Evolutionary conservation across 306 rosid species (phyloP).

Genomic region (Prunus mume): DNA sequence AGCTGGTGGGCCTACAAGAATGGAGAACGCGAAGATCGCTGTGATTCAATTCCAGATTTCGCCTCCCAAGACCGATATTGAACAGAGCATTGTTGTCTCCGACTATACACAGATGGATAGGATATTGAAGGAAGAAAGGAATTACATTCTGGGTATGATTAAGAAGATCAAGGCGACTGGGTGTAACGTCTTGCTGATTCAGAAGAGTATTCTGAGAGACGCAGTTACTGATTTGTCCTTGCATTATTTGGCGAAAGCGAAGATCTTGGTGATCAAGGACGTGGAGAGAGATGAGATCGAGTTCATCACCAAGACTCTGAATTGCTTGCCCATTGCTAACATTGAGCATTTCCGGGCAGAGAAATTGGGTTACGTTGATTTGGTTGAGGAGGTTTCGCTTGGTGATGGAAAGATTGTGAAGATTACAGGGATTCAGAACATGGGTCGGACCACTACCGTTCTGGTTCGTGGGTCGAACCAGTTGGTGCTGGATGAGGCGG

Average conservation of each 20-base stretch:
- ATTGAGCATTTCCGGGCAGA: constrained; percentile 86
- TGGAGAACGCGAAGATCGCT: constrained; percentile 91
- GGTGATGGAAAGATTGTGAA: constrained; percentile 96
- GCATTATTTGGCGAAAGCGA: constrained; percentile 93
- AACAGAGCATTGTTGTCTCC: constrained; percentile 88
- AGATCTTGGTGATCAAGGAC: constrained; percentile 92
- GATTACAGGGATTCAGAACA: constrained; percentile 85
- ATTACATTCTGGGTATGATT: constrained; percentile 89
- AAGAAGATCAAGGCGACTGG: constrained; percentile 90
- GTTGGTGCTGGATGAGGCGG: constrained; percentile 89
- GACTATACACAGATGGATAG: constrained; percentile 98
- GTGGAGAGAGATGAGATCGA: constrained; percentile 97
- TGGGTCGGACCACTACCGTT: constrained; percentile 90
- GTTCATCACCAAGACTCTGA: constrained; percentile 88
- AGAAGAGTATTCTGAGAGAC: constrained; percentile 91
- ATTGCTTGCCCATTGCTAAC: constrained; percentile 90
- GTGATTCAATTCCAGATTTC: constrained; percentile 99
- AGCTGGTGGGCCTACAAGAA: constrained; percentile 88
- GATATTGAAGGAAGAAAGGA: constrained; percentile 89
- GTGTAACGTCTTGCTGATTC: constrained; percentile 87
- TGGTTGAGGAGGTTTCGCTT: constrained; percentile 84
- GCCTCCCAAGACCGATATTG: constrained; percentile 88
- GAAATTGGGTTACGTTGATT: constrained; percentile 89
- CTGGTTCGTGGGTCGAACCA: constrained; percentile 88
- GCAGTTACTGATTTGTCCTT: constrained; percentile 92